A percentile compares a stretch with the other conserved stretches of the same genome.
These are phyloP conservation scores for Gaultheria prostrata DNA, from an alignment of 148 eudicot species.

Conservation along the genomic window DNA sequence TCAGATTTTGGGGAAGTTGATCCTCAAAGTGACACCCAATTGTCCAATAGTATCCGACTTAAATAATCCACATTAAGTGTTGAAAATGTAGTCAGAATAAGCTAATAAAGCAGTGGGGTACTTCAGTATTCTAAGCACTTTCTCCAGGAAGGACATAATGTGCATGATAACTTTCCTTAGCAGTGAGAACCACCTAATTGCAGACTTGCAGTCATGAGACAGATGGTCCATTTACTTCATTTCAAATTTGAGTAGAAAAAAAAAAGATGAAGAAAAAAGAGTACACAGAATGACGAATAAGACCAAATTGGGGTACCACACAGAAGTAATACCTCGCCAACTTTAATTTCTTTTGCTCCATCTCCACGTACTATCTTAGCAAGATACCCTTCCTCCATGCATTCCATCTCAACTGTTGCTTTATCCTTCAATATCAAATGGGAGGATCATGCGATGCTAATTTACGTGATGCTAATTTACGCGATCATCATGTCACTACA, in stretches of 20 bases:
- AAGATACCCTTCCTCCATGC: conserved; percentile 95
- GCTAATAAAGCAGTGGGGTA: background rate
- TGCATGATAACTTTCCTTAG: background rate
- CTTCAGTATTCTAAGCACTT: background rate
- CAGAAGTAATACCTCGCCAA: conserved; percentile 65
- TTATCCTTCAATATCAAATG: conserved; percentile 57
- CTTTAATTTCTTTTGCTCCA: conserved; percentile 81
- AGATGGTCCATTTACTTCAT: background rate
- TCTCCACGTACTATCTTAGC: conserved; percentile 87
- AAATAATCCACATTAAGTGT: background rate
- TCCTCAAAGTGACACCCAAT: background rate
- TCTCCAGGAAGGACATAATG: conserved; percentile 1
- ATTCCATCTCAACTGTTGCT: conserved; percentile 98
- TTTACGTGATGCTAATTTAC: background rate
- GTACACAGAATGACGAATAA: background rate
- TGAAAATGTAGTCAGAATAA: background rate
- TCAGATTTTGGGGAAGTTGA: background rate
- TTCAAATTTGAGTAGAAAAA: background rate
- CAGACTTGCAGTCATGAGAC: conserved; percentile 1
- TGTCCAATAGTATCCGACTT: background rate
- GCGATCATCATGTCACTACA: background rate
- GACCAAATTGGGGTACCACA: background rate
- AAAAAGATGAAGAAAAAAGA: background rate
- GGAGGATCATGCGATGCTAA: background rate
- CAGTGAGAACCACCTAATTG: background rate